A percentile compares a stretch with the other conserved stretches of the same genome.
phyloP scores from a whole-genome alignment of 345 rosid species.

The Kernera saxatilis region DNA sequence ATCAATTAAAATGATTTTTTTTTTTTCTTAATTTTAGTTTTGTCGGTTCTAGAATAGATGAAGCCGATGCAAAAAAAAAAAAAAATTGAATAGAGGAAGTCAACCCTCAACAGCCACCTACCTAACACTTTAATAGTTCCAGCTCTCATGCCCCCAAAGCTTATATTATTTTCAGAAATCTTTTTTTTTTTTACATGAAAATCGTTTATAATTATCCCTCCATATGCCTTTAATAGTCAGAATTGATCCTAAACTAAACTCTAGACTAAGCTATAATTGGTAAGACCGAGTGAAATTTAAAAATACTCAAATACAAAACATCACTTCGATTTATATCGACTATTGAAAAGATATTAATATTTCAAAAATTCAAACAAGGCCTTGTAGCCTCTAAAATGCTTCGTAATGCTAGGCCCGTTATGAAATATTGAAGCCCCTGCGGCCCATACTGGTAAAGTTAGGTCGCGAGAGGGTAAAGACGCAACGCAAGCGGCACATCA shows the following conservation, averaged over 20 bases:
- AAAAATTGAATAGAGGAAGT: neutral
- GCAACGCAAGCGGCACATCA: conserved; percentile 35
- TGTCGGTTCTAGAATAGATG: conserved; percentile 9
- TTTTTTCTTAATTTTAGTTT: neutral
- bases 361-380: neutral
- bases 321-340: neutral
- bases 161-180: neutral
- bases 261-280: neutral
- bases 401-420: neutral
- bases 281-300: neutral
- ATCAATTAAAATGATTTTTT: neutral
- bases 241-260: neutral
- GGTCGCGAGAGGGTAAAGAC: conserved; percentile 11
- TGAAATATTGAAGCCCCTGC: neutral
- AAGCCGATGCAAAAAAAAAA: neutral
- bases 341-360: neutral
- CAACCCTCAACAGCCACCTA: conserved; percentile 28
- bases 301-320: neutral
- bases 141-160: conserved; percentile 6
- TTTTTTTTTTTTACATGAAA: neutral
- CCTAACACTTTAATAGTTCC: conserved; percentile 13
- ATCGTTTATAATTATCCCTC: neutral
- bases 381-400: neutral
- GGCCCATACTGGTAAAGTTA: neutral
- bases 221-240: neutral